Base-by-base conservation (phyloP, 139 green algal genomes). In the Mesostigma viride region DNA sequence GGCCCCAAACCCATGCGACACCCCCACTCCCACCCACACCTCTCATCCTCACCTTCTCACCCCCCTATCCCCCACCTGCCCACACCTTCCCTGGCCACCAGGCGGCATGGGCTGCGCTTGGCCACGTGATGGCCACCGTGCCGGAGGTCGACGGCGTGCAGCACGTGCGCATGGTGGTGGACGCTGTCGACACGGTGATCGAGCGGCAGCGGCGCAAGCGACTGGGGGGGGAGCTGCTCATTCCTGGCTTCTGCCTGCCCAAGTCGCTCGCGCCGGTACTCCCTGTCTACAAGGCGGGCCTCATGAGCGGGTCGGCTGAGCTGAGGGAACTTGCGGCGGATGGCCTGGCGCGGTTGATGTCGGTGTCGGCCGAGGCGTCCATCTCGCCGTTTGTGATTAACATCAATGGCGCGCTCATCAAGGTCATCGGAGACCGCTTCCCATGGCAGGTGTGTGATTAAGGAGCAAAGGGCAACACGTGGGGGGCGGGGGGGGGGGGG, bases 381-480 rank as follows among this genome's bases (percentile, higher is more conserved):
- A 82, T 99, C 0, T 83, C 81, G 63, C 88, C 93, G 2, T 95
- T 94, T 68, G 85, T 96, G 31, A 83, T 96, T n/a, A 75, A 84
- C 59, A 91, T 95, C 71, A 90, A 85, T 8, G 69, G 71, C n/a
- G 91, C 93, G 2, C 82, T 99, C 44, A 99, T 99, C 71, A 81
- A 90, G 57, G 95, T 97, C 78, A 85, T 96, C 27, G 88, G 91
- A 17, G 89, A 96, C 77, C 67, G 81, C 31, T 87, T 85, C 74
- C 78, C 82, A 1, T 81, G 72, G 35, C 64, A 75, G 51, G 73
- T n/a, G n/a, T n/a, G n/a, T n/a, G n/a, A n/a, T n/a, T n/a, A n/a
- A n/a, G n/a, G 74, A 56, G n/a, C n/a, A n/a, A n/a, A n/a, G n/a
- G n/a, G n/a, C n/a, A n/a, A n/a, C n/a, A n/a, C n/a, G n/a, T n/a